Evolutionary conservation across 805 yeast genomes (phyloP).

Genomic region (Grigorovia humatica): DNA sequence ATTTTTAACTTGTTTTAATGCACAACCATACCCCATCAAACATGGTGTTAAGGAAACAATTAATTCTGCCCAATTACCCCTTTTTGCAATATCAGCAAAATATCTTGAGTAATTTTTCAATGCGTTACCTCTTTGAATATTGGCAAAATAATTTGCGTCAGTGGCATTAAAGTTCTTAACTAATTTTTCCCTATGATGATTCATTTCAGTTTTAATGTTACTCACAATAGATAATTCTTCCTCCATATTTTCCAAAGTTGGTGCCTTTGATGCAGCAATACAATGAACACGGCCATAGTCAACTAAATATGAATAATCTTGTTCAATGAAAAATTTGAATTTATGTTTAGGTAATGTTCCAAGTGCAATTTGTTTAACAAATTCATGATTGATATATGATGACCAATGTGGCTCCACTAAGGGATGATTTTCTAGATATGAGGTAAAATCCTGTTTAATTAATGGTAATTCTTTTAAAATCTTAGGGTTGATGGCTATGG

Average conservation of each 20-base stretch:
- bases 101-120: constrained; percentile 53
- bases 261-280: constrained; percentile 53
- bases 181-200: constrained; percentile 44
- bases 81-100: constrained; percentile 41
- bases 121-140: constrained; percentile 43
- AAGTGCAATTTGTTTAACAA: constrained; percentile 43
- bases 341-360: constrained; percentile 39
- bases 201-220: constrained; percentile 45
- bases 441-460: constrained; percentile 29
- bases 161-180: constrained; percentile 25
- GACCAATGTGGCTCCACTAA: constrained; percentile 46
- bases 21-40: constrained; percentile 58
- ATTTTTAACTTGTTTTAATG: constrained; percentile 32
- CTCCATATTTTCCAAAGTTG: constrained; percentile 40
- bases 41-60: constrained; percentile 69
- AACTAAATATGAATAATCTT: constrained; percentile 62
- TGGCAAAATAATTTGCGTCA: constrained; percentile 37
- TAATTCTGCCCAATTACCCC: constrained; percentile 52
- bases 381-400: constrained; percentile 49
- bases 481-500: neutral
- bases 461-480: constrained; percentile 5
- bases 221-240: constrained; percentile 41
- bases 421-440: constrained; percentile 48
- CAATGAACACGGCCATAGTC: constrained; percentile 60
- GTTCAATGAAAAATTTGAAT: constrained; percentile 41